A percentile compares a stretch with the other conserved stretches of the same genome.
phyloP scores from a whole-genome alignment of 139 green algal species.

The Closterium sp. region DNA sequence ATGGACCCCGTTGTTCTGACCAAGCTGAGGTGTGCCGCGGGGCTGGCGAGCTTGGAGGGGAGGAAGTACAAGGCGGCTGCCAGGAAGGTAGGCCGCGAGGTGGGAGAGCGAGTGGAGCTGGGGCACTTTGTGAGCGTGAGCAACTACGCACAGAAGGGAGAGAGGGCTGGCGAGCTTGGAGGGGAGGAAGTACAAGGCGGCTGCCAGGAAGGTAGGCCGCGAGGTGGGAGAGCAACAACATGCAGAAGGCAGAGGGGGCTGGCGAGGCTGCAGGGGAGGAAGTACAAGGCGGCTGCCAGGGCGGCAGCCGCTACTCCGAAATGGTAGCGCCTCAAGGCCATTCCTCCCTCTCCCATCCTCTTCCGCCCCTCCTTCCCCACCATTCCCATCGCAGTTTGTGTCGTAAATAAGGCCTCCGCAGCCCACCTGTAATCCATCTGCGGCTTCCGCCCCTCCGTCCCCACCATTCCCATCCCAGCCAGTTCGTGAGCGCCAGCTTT shows the following conservation, averaged over 20 bases:
- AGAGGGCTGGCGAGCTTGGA: constrained; percentile 71
- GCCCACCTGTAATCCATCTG: no score
- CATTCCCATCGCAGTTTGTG: no score
- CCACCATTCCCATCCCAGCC: no score
- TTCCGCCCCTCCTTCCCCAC: neutral
- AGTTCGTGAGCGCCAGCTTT: constrained; percentile 52
- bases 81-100: constrained; percentile 62
- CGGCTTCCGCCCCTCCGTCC: no score
- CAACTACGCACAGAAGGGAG: constrained; percentile 84
- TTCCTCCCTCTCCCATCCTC: neutral
- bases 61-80: constrained; percentile 81
- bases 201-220: constrained; percentile 66
- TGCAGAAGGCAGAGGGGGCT: constrained; percentile 82
- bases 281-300: constrained; percentile 79
- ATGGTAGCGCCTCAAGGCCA: neutral
- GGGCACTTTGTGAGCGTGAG: constrained; percentile 77
- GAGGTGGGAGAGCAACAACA: constrained; percentile 75
- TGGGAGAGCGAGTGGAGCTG: constrained; percentile 71
- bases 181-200: constrained; percentile 74
- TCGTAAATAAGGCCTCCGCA: no score
- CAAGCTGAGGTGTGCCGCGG: constrained; percentile 69
- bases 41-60: constrained; percentile 62
- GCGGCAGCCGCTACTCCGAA: constrained; percentile 15
- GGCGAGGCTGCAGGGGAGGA: constrained; percentile 60
- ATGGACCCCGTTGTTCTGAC: constrained; percentile 45